These are phyloP conservation scores for Colletotrichum viniferum DNA, from an alignment of 2,329 filamentous ascomycete species.

Conservation along the genomic window DNA sequence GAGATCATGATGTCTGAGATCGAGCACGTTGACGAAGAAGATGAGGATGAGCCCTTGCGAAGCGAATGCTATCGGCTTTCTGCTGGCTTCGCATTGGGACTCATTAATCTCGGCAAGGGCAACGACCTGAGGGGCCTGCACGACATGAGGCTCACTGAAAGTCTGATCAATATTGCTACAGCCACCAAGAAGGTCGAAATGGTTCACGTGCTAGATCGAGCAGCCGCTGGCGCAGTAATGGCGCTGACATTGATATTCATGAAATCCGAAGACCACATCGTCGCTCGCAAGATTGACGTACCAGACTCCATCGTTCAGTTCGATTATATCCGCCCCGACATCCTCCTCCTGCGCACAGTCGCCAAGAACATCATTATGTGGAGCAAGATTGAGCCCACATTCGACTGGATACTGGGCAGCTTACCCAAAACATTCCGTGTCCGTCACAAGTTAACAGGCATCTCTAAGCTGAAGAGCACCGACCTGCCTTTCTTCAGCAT, in stretches of 20 bases:
- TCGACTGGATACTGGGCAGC: constrained; percentile 76
- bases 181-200: constrained; percentile 89
- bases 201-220: constrained; percentile 91
- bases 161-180: constrained; percentile 83
- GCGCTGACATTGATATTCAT: constrained; percentile 93
- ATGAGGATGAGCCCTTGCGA: constrained; percentile 83
- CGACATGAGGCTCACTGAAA: constrained; percentile 92
- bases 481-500: constrained; percentile 96
- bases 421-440: constrained; percentile 73
- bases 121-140: constrained; percentile 86
- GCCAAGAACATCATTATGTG: constrained; percentile 93
- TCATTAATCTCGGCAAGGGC: constrained; percentile 94
- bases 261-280: constrained; percentile 88
- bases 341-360: constrained; percentile 87
- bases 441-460: constrained; percentile 62
- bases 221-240: constrained; percentile 90
- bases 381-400: constrained; percentile 76
- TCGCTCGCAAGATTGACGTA: constrained; percentile 91
- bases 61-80: constrained; percentile 97
- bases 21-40: constrained; percentile 78
- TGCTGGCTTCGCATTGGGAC: constrained; percentile 89
- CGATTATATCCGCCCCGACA: constrained; percentile 92
- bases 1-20: constrained; percentile 99
- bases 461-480: constrained; percentile 71
- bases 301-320: constrained; percentile 91